These are phyloP conservation scores for Daldinia loculata DNA, from an alignment of 495 filamentous ascomycete species.

Conservation along the genomic window DNA sequence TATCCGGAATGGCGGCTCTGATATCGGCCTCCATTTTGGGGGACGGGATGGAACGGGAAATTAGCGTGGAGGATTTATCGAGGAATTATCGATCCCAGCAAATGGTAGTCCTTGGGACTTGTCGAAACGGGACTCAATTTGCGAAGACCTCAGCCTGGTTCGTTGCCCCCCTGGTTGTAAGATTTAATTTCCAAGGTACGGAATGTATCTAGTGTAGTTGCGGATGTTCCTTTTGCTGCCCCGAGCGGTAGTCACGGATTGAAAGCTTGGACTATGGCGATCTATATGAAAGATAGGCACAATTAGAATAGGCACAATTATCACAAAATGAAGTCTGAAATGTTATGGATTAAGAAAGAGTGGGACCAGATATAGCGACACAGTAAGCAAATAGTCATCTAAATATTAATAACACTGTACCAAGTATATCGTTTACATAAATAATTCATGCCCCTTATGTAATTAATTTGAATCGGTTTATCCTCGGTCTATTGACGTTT, in stretches of 20 bases:
- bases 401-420: not conserved
- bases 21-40: constrained; percentile 88
- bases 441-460: not conserved
- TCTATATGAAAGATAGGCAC: constrained; percentile 2
- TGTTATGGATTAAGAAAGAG: constrained; percentile 26
- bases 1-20: constrained; percentile 81
- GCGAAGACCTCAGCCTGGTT: constrained; percentile 25
- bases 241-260: constrained; percentile 3
- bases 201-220: not conserved
- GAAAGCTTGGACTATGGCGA: not conserved
- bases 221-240: constrained; percentile 4
- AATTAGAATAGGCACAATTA: constrained; percentile 18
- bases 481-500: not conserved
- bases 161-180: constrained; percentile 22
- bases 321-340: constrained; percentile 36
- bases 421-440: not conserved
- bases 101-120: constrained; percentile 9
- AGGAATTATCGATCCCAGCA: not conserved
- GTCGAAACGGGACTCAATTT: constrained; percentile 32
- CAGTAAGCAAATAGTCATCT: not conserved
- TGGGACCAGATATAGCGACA: constrained; percentile 2
- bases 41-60: constrained; percentile 5
- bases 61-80: constrained; percentile 3
- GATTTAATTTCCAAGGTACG: constrained; percentile 32
- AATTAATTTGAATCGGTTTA: not conserved